Evolutionary conservation across 2,329 filamentous ascomycete genomes (phyloP).

Genomic region (Clarireedia sp.): DNA sequence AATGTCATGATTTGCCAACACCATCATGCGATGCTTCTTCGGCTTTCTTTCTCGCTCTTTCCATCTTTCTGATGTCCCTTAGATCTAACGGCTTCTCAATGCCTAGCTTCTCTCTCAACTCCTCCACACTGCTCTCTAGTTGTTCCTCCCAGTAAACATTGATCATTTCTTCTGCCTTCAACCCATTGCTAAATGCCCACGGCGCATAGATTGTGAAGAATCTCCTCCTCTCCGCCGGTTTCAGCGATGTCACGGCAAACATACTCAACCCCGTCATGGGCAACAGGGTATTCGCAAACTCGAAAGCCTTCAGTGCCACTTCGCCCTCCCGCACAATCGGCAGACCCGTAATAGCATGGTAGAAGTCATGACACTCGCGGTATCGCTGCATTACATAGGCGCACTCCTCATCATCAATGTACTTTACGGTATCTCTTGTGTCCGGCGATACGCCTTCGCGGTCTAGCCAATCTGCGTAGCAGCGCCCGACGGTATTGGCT

Average conservation of each 20-base stretch:
- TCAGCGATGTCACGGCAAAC: conserved; percentile 59
- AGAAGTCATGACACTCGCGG: conserved; percentile 95
- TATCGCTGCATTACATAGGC: conserved; percentile 99
- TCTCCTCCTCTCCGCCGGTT: conserved; percentile 52
- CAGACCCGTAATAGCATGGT: conserved; percentile 86
- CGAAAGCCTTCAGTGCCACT: conserved; percentile 94
- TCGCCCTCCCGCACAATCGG: conserved; percentile 93
- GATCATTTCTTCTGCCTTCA: conserved; percentile 70
- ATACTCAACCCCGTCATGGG: conserved; percentile 91
- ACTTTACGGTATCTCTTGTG: conserved; percentile 72
- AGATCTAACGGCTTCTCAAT: conserved; percentile 87
- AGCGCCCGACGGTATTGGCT: conserved; percentile 65
- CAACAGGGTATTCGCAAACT: conserved; percentile 88
- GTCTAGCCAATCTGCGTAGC: conserved; percentile 88
- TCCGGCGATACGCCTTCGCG: conserved; percentile 89
- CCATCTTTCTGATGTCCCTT: conserved; percentile 63
- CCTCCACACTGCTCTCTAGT: conserved; percentile 73
- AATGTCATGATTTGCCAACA: conserved; percentile 22
- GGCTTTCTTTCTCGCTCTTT: conserved; percentile 60
- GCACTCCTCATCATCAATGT: conserved; percentile 91
- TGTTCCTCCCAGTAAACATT: conserved; percentile 98
- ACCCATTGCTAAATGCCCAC: conserved; percentile 82
- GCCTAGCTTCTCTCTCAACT: conserved; percentile 64
- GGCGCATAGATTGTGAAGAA: conserved; percentile 75
- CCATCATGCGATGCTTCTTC: conserved; percentile 34